A percentile compares a stretch with the other conserved stretches of the same genome.
Evolutionary conservation across 2,329 filamentous ascomycete species (phyloP).

Genomic region (Bisporella sp.): DNA sequence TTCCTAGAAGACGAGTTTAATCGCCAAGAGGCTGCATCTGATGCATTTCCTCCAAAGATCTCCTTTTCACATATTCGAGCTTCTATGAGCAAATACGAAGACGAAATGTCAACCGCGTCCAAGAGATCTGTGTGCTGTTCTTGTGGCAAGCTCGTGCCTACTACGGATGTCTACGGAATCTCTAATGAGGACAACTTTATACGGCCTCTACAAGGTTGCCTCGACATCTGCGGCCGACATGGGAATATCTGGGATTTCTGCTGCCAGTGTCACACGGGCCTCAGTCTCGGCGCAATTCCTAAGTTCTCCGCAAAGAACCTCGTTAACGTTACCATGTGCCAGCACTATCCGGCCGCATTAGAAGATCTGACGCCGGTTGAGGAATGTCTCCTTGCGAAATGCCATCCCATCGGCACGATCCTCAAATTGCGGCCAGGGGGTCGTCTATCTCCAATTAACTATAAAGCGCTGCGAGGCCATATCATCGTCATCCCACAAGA

Average conservation of each 20-base stretch:
- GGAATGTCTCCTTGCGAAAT: neutral
- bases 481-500: neutral
- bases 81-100: too few species aligned
- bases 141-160: too few species aligned
- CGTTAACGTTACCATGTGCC: neutral
- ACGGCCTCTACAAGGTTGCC: too few species aligned
- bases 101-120: too few species aligned
- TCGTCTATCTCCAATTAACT: neutral
- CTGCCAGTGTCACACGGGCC: neutral
- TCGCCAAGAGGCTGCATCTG: too few species aligned
- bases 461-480: neutral
- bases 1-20: too few species aligned
- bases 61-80: too few species aligned
- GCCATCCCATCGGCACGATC: too few species aligned
- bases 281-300: neutral
- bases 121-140: too few species aligned
- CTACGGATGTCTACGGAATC: too few species aligned
- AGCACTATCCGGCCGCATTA: neutral
- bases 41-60: too few species aligned
- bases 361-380: neutral
- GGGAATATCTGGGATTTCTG: neutral
- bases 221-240: neutral
- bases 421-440: neutral
- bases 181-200: too few species aligned
- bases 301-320: neutral